These are phyloP conservation scores for Exophiala sideris DNA, from an alignment of 2,329 filamentous ascomycete genomes.

Conservation along the genomic window DNA sequence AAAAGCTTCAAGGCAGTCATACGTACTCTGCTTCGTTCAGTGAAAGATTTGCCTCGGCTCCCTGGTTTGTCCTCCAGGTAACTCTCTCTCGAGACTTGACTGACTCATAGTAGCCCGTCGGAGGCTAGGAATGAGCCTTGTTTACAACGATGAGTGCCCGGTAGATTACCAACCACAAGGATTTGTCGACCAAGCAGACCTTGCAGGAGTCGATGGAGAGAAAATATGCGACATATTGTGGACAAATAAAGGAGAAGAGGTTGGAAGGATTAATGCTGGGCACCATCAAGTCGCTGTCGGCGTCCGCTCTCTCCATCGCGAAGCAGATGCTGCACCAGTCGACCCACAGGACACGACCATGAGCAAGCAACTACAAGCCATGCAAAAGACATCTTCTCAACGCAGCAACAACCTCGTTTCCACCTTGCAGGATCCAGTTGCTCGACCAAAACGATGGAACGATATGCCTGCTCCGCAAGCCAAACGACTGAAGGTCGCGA, in stretches of 20 bases:
- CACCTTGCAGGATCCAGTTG: constrained; percentile 12
- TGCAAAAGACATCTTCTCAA: constrained; percentile 25
- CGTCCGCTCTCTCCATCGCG: constrained; percentile 1
- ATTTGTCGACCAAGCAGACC: constrained; percentile 17
- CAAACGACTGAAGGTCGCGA: constrained; percentile 6
- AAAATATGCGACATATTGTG: constrained; percentile 14
- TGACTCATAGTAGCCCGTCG: constrained; percentile 26
- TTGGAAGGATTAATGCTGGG: constrained; percentile 16
- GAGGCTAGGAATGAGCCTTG: constrained; percentile 43
- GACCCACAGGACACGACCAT: constrained; percentile 20
- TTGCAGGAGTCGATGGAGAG: constrained; percentile 4
- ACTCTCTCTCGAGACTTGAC: not conserved
- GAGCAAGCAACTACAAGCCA: constrained; percentile 21
- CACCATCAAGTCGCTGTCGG: constrained; percentile 15
- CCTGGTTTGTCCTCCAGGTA: constrained; percentile 36
- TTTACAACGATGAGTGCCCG: constrained; percentile 43
- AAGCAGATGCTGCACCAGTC: not conserved
- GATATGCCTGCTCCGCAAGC: not conserved
- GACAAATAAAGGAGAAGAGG: constrained; percentile 1
- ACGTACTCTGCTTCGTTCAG: constrained; percentile 38
- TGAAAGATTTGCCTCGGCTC: constrained; percentile 39
- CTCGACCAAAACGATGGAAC: constrained; percentile 8
- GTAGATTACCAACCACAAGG: constrained; percentile 37
- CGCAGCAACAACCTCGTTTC: constrained; percentile 18
- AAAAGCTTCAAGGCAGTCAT: constrained; percentile 43